A percentile compares a stretch with the other conserved stretches of the same genome.
These are phyloP conservation scores for Metschnikowia lachancei DNA, from an alignment of 805 yeast genomes.

Conservation along the genomic window DNA sequence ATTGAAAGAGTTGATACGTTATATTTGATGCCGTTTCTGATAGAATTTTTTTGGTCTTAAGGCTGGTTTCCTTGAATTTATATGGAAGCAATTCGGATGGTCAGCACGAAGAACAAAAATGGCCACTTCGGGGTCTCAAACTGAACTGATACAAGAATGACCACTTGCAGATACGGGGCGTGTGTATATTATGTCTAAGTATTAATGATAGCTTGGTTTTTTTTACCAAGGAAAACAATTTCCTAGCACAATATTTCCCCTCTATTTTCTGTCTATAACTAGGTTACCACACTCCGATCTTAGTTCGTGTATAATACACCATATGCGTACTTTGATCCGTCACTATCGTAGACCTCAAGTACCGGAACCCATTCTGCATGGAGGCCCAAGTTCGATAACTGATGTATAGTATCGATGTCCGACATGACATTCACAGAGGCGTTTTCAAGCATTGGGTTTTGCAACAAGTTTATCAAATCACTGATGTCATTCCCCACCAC, in stretches of 20 bases:
- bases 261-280: not conserved
- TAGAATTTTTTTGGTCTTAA: too few relatives aligned
- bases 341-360: conserved; percentile 14
- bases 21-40: too few relatives aligned
- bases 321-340: conserved; percentile 9
- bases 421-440: conserved; percentile 15
- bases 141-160: not conserved
- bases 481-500: conserved; percentile 8
- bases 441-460: conserved; percentile 4
- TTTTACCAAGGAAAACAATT: too few relatives aligned
- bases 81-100: too few relatives aligned
- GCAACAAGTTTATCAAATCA: conserved; percentile 13
- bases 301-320: conserved; percentile 14
- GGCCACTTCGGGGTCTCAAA: too few relatives aligned
- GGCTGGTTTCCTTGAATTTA: too few relatives aligned
- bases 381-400: conserved; percentile 13
- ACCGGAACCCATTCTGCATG: conserved; percentile 21
- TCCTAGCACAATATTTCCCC: too few relatives aligned
- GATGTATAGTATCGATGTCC: conserved; percentile 9
- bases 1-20: too few relatives aligned
- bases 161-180: too few relatives aligned
- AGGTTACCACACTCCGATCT: not conserved
- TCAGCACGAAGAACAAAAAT: too few relatives aligned
- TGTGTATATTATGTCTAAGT: too few relatives aligned
- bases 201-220: too few relatives aligned